These are phyloP conservation scores for Alternaria brassicae DNA, from an alignment of 2,329 filamentous ascomycete species.

Conservation along the genomic window DNA sequence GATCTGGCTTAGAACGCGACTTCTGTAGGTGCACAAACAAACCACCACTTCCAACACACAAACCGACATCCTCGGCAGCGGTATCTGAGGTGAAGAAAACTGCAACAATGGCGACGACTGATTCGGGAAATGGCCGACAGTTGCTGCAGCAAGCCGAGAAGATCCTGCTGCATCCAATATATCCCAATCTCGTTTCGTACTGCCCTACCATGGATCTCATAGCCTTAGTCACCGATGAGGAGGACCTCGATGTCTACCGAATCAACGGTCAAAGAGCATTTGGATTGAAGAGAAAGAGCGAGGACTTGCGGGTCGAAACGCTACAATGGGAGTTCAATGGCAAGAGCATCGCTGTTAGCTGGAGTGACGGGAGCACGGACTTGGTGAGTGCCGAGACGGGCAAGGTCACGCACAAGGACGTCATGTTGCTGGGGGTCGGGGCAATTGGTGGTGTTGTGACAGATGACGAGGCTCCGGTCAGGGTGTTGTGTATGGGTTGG, in stretches of 20 bases:
- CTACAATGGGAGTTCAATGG: conserved; percentile 60
- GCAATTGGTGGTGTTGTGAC: conserved; percentile 1
- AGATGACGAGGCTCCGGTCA: conserved; percentile 11
- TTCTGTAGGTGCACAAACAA: conserved; percentile 20
- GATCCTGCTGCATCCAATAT: conserved; percentile 56
- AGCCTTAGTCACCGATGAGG: conserved; percentile 72
- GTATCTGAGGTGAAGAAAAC: conserved; percentile 11
- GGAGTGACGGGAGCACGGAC: conserved; percentile 80
- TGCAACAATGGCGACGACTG: conserved; percentile 13
- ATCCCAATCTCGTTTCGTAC: conserved; percentile 69
- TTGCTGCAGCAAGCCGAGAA: conserved; percentile 52
- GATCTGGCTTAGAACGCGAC: conserved; percentile 24
- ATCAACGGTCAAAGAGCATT: conserved; percentile 77
- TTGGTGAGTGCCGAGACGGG: conserved; percentile 80
- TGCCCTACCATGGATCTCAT: conserved; percentile 87
- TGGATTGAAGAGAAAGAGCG: conserved; percentile 54
- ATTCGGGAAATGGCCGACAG: conserved; percentile 14
- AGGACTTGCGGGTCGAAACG: conserved; percentile 44
- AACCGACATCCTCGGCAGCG: conserved; percentile 8
- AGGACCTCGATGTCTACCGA: conserved; percentile 77
- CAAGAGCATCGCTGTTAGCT: conserved; percentile 80
- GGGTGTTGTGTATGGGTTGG: conserved; percentile 61
- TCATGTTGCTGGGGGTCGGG: conserved; percentile 22
- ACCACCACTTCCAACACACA: conserved; percentile 10
- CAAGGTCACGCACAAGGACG: conserved; percentile 74